Conservation (phyloP, 2,329 filamentous ascomycete genomes). For the Hymenoscyphus fructigenus region DNA sequence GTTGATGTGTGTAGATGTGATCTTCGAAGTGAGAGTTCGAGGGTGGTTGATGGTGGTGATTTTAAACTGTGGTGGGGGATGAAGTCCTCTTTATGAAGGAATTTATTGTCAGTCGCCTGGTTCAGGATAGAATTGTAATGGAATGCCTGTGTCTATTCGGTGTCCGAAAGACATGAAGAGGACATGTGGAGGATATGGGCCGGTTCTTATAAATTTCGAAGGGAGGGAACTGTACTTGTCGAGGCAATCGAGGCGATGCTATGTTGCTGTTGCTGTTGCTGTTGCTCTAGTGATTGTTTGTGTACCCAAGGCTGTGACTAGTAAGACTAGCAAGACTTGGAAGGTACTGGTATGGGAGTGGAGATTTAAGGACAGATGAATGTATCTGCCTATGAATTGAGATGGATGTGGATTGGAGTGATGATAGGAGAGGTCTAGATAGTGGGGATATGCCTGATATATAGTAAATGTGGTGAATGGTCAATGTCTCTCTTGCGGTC, state of each 20-base stretch:
- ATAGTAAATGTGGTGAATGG: conserved; percentile 11
- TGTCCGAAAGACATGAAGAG: conserved; percentile 34
- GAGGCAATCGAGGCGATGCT: conserved; percentile 12
- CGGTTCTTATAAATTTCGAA: conserved; percentile 15
- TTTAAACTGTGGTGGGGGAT: conserved; percentile 19
- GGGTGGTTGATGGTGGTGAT: conserved; percentile 6
- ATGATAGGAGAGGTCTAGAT: conserved; percentile 19
- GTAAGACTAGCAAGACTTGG: too few relatives aligned
- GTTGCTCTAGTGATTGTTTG: conserved; percentile 1
- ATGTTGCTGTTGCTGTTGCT: background rate
- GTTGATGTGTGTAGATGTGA: background rate
- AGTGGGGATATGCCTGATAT: conserved; percentile 16
- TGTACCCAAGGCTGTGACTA: conserved; percentile 5
- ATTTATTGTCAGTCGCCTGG: conserved; percentile 34
- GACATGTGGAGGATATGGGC: conserved; percentile 28
- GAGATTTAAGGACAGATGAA: conserved; percentile 9
- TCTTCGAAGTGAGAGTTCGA: background rate
- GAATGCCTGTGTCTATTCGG: conserved; percentile 29
- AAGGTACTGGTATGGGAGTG: background rate
- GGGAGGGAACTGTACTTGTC: conserved; percentile 23
- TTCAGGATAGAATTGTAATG: conserved; percentile 33
- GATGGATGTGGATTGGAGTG: conserved; percentile 11
- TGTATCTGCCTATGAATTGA: conserved; percentile 15
- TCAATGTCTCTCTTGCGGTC: conserved; percentile 6
- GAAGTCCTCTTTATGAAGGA: conserved; percentile 16